phyloP scores from a whole-genome alignment of 768 basidiomycete species.

The Russula compacta region DNA sequence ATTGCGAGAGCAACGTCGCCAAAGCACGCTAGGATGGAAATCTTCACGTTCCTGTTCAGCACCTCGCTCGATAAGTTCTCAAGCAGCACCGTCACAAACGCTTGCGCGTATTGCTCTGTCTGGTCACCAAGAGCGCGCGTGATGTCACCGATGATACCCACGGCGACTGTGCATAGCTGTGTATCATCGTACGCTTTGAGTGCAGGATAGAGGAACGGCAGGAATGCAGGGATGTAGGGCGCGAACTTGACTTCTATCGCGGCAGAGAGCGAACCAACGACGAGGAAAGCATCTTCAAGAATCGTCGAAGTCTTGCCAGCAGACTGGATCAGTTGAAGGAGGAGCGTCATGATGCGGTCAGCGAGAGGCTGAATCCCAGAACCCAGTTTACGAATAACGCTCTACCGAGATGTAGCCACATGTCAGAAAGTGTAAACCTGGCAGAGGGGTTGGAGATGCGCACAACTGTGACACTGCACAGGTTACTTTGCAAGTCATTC shows the following conservation, averaged over 20 bases:
- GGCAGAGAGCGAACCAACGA: conserved; percentile 67
- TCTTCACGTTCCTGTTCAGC: conserved; percentile 91
- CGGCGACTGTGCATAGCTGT: conserved; percentile 89
- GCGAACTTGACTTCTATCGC: conserved; percentile 73
- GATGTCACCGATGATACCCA: conserved; percentile 92
- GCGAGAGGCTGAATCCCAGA: conserved; percentile 79
- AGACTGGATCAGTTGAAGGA: conserved; percentile 75
- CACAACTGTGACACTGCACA: conserved; percentile 85
- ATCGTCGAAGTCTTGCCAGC: conserved; percentile 92
- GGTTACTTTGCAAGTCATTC: conserved; percentile 95
- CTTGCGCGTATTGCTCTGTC: conserved; percentile 70
- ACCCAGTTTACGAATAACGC: conserved; percentile 76
- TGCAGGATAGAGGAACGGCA: conserved; percentile 80
- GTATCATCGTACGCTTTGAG: conserved; percentile 92
- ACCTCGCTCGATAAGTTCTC: conserved; percentile 88
- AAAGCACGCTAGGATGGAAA: conserved; percentile 90
- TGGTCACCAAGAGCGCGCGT: conserved; percentile 88
- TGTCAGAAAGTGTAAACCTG: neutral
- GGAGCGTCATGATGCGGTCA: conserved; percentile 90
- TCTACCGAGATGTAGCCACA: conserved; percentile 33
- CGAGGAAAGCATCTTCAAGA: conserved; percentile 93
- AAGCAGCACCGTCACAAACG: conserved; percentile 88
- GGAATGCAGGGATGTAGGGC: conserved; percentile 77
- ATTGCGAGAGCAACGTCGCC: conserved; percentile 95
- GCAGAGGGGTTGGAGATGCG: conserved; percentile 24